These are phyloP conservation scores for Zasmidium citrigriseum DNA, from an alignment of 2,329 filamentous ascomycete genomes.

Conservation along the genomic window DNA sequence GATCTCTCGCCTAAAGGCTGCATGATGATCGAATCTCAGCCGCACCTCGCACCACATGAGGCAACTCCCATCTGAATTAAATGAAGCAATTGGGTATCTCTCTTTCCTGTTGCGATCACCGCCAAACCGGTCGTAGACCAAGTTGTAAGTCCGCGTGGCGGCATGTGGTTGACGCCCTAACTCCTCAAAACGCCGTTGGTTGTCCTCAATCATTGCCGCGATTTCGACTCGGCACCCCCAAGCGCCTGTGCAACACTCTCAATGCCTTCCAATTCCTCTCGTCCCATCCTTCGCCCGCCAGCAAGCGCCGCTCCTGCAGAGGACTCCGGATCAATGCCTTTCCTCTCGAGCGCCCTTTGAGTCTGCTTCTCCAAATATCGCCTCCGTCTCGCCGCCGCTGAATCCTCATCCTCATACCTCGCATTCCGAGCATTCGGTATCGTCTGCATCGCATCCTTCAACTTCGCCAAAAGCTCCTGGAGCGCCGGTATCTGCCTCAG, in stretches of 20 bases:
- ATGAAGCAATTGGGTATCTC: too few relatives aligned
- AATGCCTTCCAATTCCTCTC: slow-evolving; percentile 40
- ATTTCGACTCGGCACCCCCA: slow-evolving; percentile 22
- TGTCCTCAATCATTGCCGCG: slow-evolving; percentile 4
- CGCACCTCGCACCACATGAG: too few relatives aligned
- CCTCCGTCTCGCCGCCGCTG: slow-evolving; percentile 67
- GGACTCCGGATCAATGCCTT: slow-evolving; percentile 61
- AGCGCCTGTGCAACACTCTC: slow-evolving; percentile 39
- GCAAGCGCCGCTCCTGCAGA: slow-evolving; percentile 27
- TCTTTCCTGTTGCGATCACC: too few relatives aligned
- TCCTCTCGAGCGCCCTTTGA: slow-evolving; percentile 71
- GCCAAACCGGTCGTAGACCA: background rate
- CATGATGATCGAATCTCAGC: too few relatives aligned
- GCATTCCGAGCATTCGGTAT: slow-evolving; percentile 34
- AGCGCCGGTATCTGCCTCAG: slow-evolving; percentile 81
- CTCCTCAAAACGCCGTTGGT: background rate
- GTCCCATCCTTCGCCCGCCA: slow-evolving; percentile 28
- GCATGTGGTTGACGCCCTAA: background rate
- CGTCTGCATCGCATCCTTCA: slow-evolving; percentile 43
- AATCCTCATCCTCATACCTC: slow-evolving; percentile 36
- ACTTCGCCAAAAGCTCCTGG: slow-evolving; percentile 65
- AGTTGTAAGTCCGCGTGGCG: background rate
- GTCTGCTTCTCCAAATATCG: slow-evolving; percentile 84
- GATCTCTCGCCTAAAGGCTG: too few relatives aligned
- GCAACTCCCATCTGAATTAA: too few relatives aligned